Percentiles rank a stretch among this genome's conserved stretches.
Evolutionary conservation across 805 yeast species (phyloP).

Genomic region (Wickerhamiella domercqiae): DNA sequence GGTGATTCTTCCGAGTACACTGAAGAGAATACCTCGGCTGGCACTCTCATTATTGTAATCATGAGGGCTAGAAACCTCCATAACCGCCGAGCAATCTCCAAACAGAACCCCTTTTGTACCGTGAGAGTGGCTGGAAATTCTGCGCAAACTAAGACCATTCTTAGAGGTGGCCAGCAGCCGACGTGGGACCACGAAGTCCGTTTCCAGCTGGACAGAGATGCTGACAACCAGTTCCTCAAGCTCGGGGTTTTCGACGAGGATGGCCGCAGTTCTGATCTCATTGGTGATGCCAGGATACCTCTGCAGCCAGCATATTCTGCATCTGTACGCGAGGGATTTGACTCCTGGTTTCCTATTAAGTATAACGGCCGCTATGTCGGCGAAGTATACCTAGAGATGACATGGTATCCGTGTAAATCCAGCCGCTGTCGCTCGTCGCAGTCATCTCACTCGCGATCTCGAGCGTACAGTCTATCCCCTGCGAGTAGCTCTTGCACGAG

Average conservation of each 20-base stretch:
- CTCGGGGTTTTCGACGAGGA: conserved; percentile 73
- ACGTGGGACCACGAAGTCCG: conserved; percentile 40
- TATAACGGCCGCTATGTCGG: conserved; percentile 71
- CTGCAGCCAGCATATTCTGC: conserved; percentile 56
- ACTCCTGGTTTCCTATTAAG: conserved; percentile 64
- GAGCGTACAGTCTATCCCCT: neutral
- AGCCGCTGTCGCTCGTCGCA: conserved; percentile 12
- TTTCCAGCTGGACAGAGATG: conserved; percentile 19
- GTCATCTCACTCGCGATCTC: neutral
- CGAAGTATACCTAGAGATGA: conserved; percentile 75
- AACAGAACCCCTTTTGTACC: conserved; percentile 84
- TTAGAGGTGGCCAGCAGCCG: conserved; percentile 91
- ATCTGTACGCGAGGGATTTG: conserved; percentile 59
- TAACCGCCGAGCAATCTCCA: conserved; percentile 71
- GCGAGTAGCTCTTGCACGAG: neutral
- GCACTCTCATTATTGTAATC: conserved; percentile 58
- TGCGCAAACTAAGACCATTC: conserved; percentile 58
- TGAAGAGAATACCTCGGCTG: conserved; percentile 19
- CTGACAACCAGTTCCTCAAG: conserved; percentile 40
- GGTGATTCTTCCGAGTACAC: no score
- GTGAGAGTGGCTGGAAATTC: conserved; percentile 70
- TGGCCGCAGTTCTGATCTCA: conserved; percentile 60
- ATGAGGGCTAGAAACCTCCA: conserved; percentile 75
- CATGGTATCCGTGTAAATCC: conserved; percentile 52
- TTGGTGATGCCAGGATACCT: conserved; percentile 70